A percentile compares a stretch with the other conserved stretches of the same genome.
These are phyloP conservation scores for Cryptosporidium sp. DNA, from an alignment of 169 alveolate genomes.

Conservation along the genomic window DNA sequence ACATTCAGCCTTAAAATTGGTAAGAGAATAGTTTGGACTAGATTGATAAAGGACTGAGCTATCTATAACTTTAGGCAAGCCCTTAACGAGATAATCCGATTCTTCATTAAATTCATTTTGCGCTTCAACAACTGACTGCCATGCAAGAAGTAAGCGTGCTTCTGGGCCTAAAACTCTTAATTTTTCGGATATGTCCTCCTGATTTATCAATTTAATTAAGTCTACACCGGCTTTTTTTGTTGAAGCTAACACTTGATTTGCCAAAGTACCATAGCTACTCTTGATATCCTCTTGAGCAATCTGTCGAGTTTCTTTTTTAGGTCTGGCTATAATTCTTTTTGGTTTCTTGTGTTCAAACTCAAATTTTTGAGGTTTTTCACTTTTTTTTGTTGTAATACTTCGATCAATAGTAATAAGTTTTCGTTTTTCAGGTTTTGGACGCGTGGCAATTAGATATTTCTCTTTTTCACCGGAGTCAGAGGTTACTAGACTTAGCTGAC, in stretches of 20 bases:
- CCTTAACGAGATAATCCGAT: constrained; percentile 17
- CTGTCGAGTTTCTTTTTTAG: constrained; percentile 23
- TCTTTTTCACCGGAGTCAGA: background rate
- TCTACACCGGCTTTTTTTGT: constrained; percentile 33
- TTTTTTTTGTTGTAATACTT: background rate
- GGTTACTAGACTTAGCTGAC: background rate
- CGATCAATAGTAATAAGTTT: constrained; percentile 32
- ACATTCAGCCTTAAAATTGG: constrained; percentile 32
- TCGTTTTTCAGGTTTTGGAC: constrained; percentile 33
- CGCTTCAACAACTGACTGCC: constrained; percentile 75
- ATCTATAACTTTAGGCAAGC: constrained; percentile 18
- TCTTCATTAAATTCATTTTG: constrained; percentile 49
- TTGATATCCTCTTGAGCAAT: background rate
- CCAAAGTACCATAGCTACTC: background rate
- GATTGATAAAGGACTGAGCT: constrained; percentile 29
- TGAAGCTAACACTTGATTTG: constrained; percentile 25
- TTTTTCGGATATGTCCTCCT: constrained; percentile 30
- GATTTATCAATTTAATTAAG: constrained; percentile 17
- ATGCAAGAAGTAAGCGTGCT: constrained; percentile 46
- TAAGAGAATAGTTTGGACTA: constrained; percentile 37
- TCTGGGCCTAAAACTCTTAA: constrained; percentile 49
- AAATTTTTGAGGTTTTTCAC: too few species aligned
- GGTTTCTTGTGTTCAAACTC: background rate
- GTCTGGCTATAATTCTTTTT: constrained; percentile 65
- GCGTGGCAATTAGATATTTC: constrained; percentile 25